Conservation (phyloP, 495 filamentous ascomycete genomes). For the Rusavskia elegans region DNA sequence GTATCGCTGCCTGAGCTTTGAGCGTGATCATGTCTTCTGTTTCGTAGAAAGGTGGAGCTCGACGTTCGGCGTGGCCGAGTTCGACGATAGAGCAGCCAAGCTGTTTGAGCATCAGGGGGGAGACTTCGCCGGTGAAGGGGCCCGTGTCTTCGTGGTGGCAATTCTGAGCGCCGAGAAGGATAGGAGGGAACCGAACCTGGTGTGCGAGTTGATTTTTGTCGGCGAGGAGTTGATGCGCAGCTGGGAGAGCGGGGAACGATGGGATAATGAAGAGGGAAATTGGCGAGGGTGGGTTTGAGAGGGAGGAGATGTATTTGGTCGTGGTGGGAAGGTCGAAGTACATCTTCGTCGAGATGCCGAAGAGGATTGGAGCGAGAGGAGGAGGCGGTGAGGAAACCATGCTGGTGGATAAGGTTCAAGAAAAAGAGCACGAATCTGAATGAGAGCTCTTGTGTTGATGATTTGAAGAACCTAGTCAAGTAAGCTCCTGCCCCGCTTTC, state of each 20-base stretch:
- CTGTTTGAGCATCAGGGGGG: conserved; percentile 43
- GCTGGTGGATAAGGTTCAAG: background rate
- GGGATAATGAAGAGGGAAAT: conserved; percentile 77
- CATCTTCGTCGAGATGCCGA: conserved; percentile 73
- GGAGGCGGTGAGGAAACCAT: conserved; percentile 17
- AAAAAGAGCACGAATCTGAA: no score
- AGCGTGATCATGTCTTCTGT: conserved; percentile 43
- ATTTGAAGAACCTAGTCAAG: no score
- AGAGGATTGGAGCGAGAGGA: conserved; percentile 42
- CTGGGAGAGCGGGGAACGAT: conserved; percentile 52
- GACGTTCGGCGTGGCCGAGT: conserved; percentile 64
- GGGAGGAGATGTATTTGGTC: conserved; percentile 38
- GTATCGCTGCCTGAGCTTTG: conserved; percentile 50
- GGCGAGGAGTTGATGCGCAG: conserved; percentile 16
- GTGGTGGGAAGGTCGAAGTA: conserved; percentile 61
- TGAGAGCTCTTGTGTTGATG: no score
- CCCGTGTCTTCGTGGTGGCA: conserved; percentile 48
- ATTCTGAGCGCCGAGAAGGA: conserved; percentile 60
- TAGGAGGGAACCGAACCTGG: conserved; percentile 15
- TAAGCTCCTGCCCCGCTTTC: background rate
- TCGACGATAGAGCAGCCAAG: conserved; percentile 57
- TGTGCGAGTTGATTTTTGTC: background rate
- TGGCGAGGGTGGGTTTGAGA: conserved; percentile 29
- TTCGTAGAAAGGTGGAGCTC: conserved; percentile 49
- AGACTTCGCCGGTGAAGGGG: conserved; percentile 64